phyloP scores from a whole-genome alignment of 2,329 filamentous ascomycete species.

The Fonsecaea nubica region DNA sequence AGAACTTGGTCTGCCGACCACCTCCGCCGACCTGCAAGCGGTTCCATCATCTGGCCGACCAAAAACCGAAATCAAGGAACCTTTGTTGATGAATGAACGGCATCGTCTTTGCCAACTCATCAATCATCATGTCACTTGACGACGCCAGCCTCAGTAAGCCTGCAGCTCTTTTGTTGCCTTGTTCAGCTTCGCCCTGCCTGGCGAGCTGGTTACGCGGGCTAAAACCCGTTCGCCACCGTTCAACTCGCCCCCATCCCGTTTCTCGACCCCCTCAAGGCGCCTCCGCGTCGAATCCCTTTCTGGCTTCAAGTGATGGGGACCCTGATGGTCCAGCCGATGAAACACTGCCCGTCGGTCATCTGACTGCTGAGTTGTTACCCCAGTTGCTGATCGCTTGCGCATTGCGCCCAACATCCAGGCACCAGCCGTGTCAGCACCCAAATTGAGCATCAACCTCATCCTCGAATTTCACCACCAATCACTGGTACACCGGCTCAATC shows the following conservation, averaged over 20 bases:
- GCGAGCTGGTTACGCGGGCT: not conserved
- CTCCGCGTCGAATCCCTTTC: constrained; percentile 25
- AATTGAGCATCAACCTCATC: constrained; percentile 17
- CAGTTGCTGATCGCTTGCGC: constrained; percentile 23
- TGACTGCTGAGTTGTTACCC: constrained; percentile 29
- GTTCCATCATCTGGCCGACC: constrained; percentile 4
- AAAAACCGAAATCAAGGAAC: constrained; percentile 3
- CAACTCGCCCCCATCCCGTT: constrained; percentile 10
- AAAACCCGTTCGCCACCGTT: constrained; percentile 3
- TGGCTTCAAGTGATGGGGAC: constrained; percentile 10
- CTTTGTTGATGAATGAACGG: constrained; percentile 3
- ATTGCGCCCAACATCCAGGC: constrained; percentile 24
- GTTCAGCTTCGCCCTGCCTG: constrained; percentile 17
- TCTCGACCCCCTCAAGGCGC: constrained; percentile 14
- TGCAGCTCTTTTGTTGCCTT: constrained; percentile 20
- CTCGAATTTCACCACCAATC: constrained; percentile 9
- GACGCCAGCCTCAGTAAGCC: constrained; percentile 28
- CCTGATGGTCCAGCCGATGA: constrained; percentile 25
- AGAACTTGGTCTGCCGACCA: not conserved
- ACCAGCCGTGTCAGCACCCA: constrained; percentile 22
- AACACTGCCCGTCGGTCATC: constrained; percentile 28
- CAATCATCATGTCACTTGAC: constrained; percentile 34
- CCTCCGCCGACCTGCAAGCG: not conserved
- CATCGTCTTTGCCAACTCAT: constrained; percentile 25
- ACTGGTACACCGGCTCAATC: constrained; percentile 19